Base-by-base conservation (phyloP, 495 filamentous ascomycete species). In the Tuber magnatum region DNA sequence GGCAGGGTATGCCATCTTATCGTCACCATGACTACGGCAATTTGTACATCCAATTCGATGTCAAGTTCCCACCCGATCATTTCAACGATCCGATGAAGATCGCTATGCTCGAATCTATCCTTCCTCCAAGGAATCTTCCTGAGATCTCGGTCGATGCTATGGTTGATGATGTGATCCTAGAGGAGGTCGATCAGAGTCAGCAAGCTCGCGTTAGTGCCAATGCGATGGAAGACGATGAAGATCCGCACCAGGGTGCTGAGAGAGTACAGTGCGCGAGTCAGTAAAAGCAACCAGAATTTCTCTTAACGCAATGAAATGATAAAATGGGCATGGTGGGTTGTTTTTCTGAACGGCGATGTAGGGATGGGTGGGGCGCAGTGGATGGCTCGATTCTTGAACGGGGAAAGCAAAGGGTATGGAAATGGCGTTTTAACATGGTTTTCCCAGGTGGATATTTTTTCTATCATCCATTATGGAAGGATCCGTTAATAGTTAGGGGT, bases 201-300 rank as follows among this genome's bases (percentile, higher is more conserved):
- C 90, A 93, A 78, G 89, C 88, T 51, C 86, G 92, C 76, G 93
- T 93, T 65, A 90, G 92, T 78, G 91, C 90, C 71, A 72, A 70
- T 46, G 89, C 88, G 35, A 90, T 89, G 87, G 93, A 94, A 69
- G 94, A 97, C 38, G 91, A 92, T 56, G 91, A 92, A 24, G 95
- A 99, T 74, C 90, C 90, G 71, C 93, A 93, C 78, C 87, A 87
- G 65, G 93, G 93, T 77, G 93, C 89, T 65, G 95, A 99, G 86
- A 88, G 96, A 61, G 94, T 99, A 80, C 95, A 98, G 87, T 99
- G 95, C 84, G 96, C 95, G 77, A 95, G 93, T 10, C 95, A 98
- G 89, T 99, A 97, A 91, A 77, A 16, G 74, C 39, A 73, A 78
- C 35, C 56, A 18, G 56, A 35, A 32, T 65, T 65, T 65, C 56